These are phyloP conservation scores for Dissophora ornata DNA, from an alignment of 192 early-diverging fungal genomes.

Conservation along the genomic window DNA sequence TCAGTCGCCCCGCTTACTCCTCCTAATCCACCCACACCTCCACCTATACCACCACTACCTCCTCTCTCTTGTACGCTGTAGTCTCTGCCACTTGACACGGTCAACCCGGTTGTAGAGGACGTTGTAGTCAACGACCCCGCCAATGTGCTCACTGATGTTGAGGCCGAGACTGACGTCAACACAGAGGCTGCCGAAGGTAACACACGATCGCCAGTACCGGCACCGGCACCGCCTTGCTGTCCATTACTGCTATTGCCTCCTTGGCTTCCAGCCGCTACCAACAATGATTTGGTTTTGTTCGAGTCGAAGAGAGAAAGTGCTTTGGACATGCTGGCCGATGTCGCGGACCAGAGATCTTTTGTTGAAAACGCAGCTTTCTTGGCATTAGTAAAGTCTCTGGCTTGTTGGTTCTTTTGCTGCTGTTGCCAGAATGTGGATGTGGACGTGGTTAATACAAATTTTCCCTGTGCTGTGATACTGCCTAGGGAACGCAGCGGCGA, in stretches of 20 bases:
- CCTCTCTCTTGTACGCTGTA: neutral
- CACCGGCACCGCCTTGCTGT: too few relatives aligned
- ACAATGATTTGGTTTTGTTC: constrained; percentile 11
- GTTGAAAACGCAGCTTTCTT: constrained; percentile 43
- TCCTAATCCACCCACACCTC: too few relatives aligned
- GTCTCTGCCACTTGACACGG: constrained; percentile 12
- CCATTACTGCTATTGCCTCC: neutral
- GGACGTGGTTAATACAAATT: constrained; percentile 42
- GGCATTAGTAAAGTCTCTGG: constrained; percentile 20
- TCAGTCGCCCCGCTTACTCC: too few relatives aligned
- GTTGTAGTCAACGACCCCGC: neutral
- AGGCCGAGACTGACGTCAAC: constrained; percentile 26
- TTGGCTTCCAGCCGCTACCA: neutral
- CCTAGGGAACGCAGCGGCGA: constrained; percentile 44
- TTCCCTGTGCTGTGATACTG: constrained; percentile 44
- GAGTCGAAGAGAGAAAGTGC: constrained; percentile 44
- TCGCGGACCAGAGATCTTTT: constrained; percentile 53
- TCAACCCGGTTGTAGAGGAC: neutral
- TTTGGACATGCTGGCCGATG: constrained; percentile 51
- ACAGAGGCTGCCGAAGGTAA: constrained; percentile 27
- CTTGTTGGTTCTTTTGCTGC: constrained; percentile 43
- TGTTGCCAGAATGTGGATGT: constrained; percentile 45
- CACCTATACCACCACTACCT: too few relatives aligned
- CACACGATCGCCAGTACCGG: neutral
- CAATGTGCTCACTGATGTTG: constrained; percentile 18